Conservation (phyloP, 1,139 yeast genomes). For the Pichia sp. region DNA sequence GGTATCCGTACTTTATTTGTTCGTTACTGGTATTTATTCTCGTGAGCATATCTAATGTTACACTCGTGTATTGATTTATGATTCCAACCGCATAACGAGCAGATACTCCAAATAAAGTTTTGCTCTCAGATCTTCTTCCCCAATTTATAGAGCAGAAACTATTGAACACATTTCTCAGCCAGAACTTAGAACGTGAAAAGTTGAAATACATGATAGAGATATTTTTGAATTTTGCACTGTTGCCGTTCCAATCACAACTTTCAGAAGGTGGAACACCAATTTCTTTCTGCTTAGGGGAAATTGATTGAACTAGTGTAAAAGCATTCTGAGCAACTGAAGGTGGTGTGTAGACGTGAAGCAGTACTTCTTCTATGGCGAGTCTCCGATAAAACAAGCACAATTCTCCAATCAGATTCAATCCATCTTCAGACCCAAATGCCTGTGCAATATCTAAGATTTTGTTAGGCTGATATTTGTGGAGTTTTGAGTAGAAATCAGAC, state of each 20-base stretch:
- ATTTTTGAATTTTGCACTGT: constrained; percentile 57
- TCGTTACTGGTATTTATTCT: constrained; percentile 19
- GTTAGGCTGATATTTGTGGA: constrained; percentile 43
- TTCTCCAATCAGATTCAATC: constrained; percentile 34
- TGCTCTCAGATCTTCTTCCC: constrained; percentile 43
- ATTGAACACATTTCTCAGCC: constrained; percentile 40
- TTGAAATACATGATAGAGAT: constrained; percentile 52
- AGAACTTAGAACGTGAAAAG: constrained; percentile 47
- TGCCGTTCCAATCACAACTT: constrained; percentile 36
- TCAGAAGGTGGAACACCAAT: constrained; percentile 35
- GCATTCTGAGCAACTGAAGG: constrained; percentile 38
- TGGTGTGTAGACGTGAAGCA: constrained; percentile 46
- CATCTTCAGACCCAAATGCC: constrained; percentile 40
- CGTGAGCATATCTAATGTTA: constrained; percentile 20
- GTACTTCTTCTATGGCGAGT: constrained; percentile 53
- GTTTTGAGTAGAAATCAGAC: constrained; percentile 50
- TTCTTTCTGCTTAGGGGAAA: constrained; percentile 34
- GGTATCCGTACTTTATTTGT: constrained; percentile 32
- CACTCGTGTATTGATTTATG: constrained; percentile 36
- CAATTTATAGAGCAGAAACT: constrained; percentile 37
- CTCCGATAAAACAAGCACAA: constrained; percentile 46
- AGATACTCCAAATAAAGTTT: constrained; percentile 28
- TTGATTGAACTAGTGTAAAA: constrained; percentile 23
- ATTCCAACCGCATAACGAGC: constrained; percentile 42
- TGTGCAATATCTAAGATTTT: constrained; percentile 46